phyloP scores from a whole-genome alignment of 2,329 filamentous ascomycete species.

The Cytospora chrysosperma region DNA sequence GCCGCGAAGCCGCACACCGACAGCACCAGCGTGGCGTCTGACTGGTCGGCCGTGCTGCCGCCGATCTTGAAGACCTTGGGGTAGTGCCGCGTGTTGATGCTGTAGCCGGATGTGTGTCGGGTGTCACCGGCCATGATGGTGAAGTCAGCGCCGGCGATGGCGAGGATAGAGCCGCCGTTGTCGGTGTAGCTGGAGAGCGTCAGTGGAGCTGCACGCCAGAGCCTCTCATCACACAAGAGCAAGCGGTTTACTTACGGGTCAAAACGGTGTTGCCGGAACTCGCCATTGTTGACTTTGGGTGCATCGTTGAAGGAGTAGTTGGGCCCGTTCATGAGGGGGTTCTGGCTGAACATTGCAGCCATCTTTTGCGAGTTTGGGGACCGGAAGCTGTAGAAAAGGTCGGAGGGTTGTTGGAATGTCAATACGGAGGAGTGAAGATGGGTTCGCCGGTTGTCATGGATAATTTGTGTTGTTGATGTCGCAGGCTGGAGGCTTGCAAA shows the following conservation, averaged over 20 bases:
- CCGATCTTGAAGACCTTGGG: conserved; percentile 98
- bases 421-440: conserved; percentile 18
- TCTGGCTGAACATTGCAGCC: conserved; percentile 69
- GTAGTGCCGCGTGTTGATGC: conserved; percentile 94
- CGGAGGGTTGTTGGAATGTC: conserved; percentile 19
- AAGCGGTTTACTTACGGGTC: conserved; percentile 69
- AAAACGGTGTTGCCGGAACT: conserved; percentile 75
- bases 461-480: conserved; percentile 16
- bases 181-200: conserved; percentile 74
- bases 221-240: not conserved
- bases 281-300: conserved; percentile 52
- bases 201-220: not conserved
- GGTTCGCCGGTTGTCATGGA: conserved; percentile 20
- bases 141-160: conserved; percentile 92
- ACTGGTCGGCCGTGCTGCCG: conserved; percentile 80
- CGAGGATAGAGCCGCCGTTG: conserved; percentile 94
- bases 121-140: conserved; percentile 97
- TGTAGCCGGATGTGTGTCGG: conserved; percentile 92
- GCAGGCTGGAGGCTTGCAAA: conserved; percentile 18
- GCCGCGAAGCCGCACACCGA: conserved; percentile 95
- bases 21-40: conserved; percentile 81
- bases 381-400: not conserved
- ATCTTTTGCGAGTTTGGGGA: conserved; percentile 41
- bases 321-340: conserved; percentile 66
- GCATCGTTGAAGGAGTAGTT: conserved; percentile 67